phyloP scores from a whole-genome alignment of 495 filamentous ascomycete genomes.

The Oidiodendron maius region DNA sequence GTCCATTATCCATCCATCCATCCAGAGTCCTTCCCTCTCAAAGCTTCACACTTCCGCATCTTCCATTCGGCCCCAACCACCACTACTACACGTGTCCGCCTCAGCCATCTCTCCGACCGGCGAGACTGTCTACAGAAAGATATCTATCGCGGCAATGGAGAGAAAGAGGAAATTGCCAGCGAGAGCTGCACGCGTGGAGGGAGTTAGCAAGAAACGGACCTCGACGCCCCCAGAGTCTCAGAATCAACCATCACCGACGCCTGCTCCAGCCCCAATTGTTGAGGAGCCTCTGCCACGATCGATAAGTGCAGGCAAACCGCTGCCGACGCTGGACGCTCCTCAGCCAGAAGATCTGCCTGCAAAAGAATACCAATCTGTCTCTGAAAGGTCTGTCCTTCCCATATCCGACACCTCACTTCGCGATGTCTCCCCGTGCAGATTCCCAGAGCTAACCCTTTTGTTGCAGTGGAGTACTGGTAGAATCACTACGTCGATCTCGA shows the following conservation, averaged over 20 bases:
- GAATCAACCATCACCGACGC: conserved; percentile 25
- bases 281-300: conserved; percentile 59
- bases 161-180: conserved; percentile 52
- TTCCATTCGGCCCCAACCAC: too few species aligned
- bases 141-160: conserved; percentile 43
- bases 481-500: conserved; percentile 78
- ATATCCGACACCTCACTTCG: background rate
- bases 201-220: conserved; percentile 42
- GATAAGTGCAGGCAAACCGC: conserved; percentile 54
- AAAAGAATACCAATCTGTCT: conserved; percentile 74
- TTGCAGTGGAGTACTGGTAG: conserved; percentile 71
- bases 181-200: conserved; percentile 44
- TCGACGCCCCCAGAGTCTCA: conserved; percentile 30
- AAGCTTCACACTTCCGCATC: too few species aligned
- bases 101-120: too few species aligned
- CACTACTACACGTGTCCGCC: too few species aligned
- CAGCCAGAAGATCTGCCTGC: conserved; percentile 58
- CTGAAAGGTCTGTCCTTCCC: conserved; percentile 60
- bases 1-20: too few species aligned
- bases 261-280: conserved; percentile 30
- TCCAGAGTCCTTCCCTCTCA: too few species aligned
- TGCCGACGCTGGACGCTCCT: conserved; percentile 66
- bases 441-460: background rate
- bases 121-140: too few species aligned
- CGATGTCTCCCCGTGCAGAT: background rate